Evolutionary conservation across 345 rosid species (phyloP).

Genomic region (Hirschfeldia incana): DNA sequence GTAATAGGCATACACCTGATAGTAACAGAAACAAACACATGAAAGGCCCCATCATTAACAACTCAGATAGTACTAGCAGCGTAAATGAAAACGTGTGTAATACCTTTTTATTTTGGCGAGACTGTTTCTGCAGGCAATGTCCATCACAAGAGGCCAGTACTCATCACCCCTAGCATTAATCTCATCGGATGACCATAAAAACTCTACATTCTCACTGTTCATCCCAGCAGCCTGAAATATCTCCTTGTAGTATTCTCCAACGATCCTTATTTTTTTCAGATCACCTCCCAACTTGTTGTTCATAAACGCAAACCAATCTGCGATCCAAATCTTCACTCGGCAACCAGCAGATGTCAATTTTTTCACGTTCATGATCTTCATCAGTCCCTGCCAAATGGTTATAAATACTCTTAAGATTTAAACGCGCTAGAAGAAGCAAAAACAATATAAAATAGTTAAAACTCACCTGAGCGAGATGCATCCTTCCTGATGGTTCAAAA

Average conservation of each 20-base stretch:
- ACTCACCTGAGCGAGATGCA: conserved; percentile 92
- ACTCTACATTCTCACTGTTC: conserved; percentile 67
- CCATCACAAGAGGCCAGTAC: conserved; percentile 98
- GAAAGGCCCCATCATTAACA: neutral
- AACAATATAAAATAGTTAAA: neutral
- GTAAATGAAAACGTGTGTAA: neutral
- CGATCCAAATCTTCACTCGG: conserved; percentile 86
- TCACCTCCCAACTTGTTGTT: conserved; percentile 94
- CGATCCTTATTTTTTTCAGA: conserved; percentile 67
- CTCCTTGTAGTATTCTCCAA: conserved; percentile 75
- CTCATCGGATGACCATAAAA: conserved; percentile 88
- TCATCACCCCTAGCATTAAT: conserved; percentile 64
- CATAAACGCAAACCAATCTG: conserved; percentile 97
- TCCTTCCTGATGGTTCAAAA: conserved; percentile 91
- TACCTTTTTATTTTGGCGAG: conserved; percentile 49
- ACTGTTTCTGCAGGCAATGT: conserved; percentile 83
- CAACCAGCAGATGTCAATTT: conserved; percentile 88
- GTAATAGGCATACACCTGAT: conserved; percentile 80
- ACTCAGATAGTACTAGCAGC: neutral
- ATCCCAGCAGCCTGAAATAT: conserved; percentile 87
- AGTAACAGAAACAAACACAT: conserved; percentile 17
- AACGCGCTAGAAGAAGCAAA: neutral
- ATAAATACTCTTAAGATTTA: neutral
- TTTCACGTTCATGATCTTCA: conserved; percentile 83
- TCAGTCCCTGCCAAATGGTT: conserved; percentile 52